A percentile compares a stretch with the other conserved stretches of the same genome.
Evolutionary conservation across 495 filamentous ascomycete genomes (phyloP).

Genomic region (Viridothelium virens): DNA sequence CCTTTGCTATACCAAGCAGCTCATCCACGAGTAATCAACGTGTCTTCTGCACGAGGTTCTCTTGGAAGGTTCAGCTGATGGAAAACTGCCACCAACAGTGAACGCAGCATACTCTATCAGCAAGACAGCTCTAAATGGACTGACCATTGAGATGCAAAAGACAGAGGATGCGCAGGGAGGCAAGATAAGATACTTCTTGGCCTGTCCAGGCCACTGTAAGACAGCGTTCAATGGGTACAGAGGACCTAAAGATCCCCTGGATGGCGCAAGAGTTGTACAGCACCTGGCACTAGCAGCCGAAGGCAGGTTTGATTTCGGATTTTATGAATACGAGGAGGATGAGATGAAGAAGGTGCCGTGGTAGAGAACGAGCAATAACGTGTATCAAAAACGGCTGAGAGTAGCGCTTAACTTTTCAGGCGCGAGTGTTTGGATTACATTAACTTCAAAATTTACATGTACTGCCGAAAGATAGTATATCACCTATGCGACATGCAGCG

Average conservation of each 20-base stretch:
- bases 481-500: no score
- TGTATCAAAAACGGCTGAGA: no score
- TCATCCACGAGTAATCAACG: neutral
- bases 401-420: no score
- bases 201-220: neutral
- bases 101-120: neutral
- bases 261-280: neutral
- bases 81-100: neutral
- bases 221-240: neutral
- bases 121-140: neutral
- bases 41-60: neutral
- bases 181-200: neutral
- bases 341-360: neutral
- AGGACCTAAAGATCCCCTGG: neutral
- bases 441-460: no score
- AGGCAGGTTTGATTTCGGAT: neutral
- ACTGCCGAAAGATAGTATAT: no score
- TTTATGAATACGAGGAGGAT: neutral
- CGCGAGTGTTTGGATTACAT: no score
- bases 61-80: neutral
- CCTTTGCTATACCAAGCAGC: neutral
- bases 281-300: neutral
- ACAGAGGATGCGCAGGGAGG: neutral
- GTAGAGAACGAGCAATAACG: neutral
- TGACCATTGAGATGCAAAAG: neutral